Percentiles rank a stretch among this genome's conserved stretches.
phyloP scores from a whole-genome alignment of 352 stramenopile genomes.

The Globisporangium nodosum region DNA sequence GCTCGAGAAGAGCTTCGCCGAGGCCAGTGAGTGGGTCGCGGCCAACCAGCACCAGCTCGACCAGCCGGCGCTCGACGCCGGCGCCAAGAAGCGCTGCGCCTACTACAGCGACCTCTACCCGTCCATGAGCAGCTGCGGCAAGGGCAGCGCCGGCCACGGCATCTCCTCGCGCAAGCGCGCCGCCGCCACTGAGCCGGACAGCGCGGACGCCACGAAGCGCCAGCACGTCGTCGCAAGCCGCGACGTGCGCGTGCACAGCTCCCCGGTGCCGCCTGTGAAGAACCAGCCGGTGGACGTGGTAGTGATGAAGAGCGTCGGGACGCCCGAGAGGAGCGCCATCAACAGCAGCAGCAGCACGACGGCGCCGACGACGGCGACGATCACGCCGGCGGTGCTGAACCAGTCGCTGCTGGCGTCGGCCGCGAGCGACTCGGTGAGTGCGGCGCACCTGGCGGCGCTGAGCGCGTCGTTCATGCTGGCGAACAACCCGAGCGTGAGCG shows the following conservation, averaged over 20 bases:
- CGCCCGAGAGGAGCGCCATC: background rate
- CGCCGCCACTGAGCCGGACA: background rate
- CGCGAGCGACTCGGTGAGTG: background rate
- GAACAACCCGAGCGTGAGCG: background rate
- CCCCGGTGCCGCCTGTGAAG: background rate
- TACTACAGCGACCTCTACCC: slow-evolving; percentile 14
- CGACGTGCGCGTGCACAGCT: slow-evolving; percentile 1
- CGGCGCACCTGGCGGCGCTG: slow-evolving; percentile 5
- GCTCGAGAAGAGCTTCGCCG: slow-evolving; percentile 16
- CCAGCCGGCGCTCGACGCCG: background rate
- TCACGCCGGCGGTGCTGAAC: slow-evolving; percentile 4
- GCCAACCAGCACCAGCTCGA: slow-evolving; percentile 6
- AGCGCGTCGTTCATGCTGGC: slow-evolving; percentile 11
- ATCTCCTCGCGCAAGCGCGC: slow-evolving; percentile 3
- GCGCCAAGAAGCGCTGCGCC: slow-evolving; percentile 8
- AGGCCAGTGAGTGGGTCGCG: slow-evolving; percentile 8
- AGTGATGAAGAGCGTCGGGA: background rate
- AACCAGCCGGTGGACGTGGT: background rate
- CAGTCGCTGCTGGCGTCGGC: slow-evolving; percentile 11
- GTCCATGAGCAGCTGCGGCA: slow-evolving; percentile 9
- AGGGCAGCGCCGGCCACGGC: background rate
- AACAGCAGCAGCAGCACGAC: too few species aligned
- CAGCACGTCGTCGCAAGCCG: slow-evolving; percentile 1
- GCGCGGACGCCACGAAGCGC: slow-evolving; percentile 6
- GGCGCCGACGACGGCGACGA: background rate